Evolutionary conservation across 2,329 filamentous ascomycete genomes (phyloP), one percentile per base, ranked within the genome.

Genomic region (Sporothrix phasma): DNA sequence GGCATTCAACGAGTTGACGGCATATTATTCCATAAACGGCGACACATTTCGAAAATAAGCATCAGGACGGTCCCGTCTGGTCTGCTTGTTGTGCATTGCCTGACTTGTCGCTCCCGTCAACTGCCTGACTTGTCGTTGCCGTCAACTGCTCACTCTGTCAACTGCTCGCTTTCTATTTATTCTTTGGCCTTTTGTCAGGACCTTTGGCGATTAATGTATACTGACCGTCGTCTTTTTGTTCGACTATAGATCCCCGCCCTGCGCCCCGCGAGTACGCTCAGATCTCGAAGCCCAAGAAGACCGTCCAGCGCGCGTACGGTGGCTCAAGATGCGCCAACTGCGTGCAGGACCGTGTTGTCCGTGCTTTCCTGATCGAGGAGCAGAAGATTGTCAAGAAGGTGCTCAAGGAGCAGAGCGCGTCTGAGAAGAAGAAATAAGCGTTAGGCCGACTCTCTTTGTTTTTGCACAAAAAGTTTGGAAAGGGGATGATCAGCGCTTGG

Each of bases 331-430:
- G 94, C 85, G 92, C 89, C 77, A 94, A 91, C 86, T 99, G 94
- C 81, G 94, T 99, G 73, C 92, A 93, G 80, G 94, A 99, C 84
- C 89, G 94, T 74, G 90, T 99, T 73, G 91, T 97, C 59, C 91
- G 94, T 74, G 94, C 94, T 70, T 99, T 99, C 88, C 83, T 99
- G 79, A 97, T 99, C 72, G 95, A 99, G 85, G 94, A 99, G 88
- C 94, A 99, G 86, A 99, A 99, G 90, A 97, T 99, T 75, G 94
- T 99, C 81, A 99, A 99, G 92, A 99, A 99, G 90, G 94, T 99
- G 75, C 87, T 97, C 79, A 97, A 97, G 89, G 93, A 97, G 86
- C 90, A 96, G 83, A 69, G 66, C 68, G 66, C 67, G 58, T 56
- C 53, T 39, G 67, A 68, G 58, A 68, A 68, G 64, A 69, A 69